These are phyloP conservation scores for Sordariomycetes sp. DNA, from an alignment of 2,329 filamentous ascomycete genomes.

Conservation along the genomic window DNA sequence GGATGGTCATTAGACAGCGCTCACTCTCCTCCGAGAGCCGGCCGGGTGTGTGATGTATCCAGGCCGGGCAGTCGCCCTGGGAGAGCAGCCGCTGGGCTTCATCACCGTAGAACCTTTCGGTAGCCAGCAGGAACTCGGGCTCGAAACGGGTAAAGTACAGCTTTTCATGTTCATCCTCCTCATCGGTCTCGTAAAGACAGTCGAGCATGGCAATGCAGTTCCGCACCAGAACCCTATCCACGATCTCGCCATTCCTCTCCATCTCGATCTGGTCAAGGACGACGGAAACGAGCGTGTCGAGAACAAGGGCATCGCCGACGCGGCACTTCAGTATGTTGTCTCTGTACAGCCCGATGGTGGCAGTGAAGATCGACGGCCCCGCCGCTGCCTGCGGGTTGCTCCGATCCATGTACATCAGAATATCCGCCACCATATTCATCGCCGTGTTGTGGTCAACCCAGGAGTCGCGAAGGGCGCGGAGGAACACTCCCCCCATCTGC, in stretches of 20 bases:
- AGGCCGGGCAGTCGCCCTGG: conserved; percentile 68
- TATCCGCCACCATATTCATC: conserved; percentile 94
- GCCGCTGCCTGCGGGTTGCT: conserved; percentile 61
- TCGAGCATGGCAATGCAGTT: conserved; percentile 85
- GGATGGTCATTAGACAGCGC: conserved; percentile 72
- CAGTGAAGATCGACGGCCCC: conserved; percentile 67
- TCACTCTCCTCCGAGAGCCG: conserved; percentile 71
- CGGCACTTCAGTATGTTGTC: conserved; percentile 65
- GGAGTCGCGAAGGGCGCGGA: conserved; percentile 59
- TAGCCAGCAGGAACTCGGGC: conserved; percentile 58
- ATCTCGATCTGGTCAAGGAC: conserved; percentile 85
- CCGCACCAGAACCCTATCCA: conserved; percentile 71
- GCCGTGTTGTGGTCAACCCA: conserved; percentile 87
- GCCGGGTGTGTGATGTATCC: conserved; percentile 62
- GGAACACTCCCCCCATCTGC: conserved; percentile 69
- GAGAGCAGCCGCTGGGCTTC: conserved; percentile 66
- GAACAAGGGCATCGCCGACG: conserved; percentile 40
- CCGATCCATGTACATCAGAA: conserved; percentile 95
- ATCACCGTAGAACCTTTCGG: conserved; percentile 56
- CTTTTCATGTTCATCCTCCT: conserved; percentile 65
- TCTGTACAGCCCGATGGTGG: conserved; percentile 77
- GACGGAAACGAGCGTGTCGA: conserved; percentile 65
- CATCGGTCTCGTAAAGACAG: conserved; percentile 67
- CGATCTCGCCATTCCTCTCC: conserved; percentile 80
- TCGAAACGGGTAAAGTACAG: conserved; percentile 81